Evolutionary conservation across 495 filamentous ascomycete genomes (phyloP), one percentile per base, ranked within the genome.

Genomic region (Jackrogersella minutella): DNA sequence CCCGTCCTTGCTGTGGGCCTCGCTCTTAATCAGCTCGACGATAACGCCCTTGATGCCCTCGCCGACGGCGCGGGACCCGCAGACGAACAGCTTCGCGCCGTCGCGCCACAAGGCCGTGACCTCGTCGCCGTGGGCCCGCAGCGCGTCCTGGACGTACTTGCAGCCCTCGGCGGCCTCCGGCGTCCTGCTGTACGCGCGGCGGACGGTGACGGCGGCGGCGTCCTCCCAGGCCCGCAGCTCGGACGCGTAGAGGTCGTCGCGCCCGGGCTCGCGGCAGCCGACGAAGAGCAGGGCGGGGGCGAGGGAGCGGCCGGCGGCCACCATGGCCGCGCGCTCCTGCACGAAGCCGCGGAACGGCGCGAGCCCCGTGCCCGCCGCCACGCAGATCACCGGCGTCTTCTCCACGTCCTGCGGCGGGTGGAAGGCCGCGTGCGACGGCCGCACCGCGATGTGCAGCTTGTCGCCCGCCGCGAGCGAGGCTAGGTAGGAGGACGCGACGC

Each of bases 331-430:
- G 8, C 89, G 86, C 60, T 92, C 88, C 73, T 91, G 85, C 9
- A 90, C 62, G 70, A 92, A 91, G 5, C 87, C 88, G 0, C 87
- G 82, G 81, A 92, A 91, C 0, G 89, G 89, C 0, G 88, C 88
- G 8, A 92, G 72, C 0, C 89, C 68, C 46, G 87, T 26, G 73
- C 88, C 51, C 0, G 80, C 77, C 3, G 79, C 85, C 33, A 90
- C 78, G 82, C 88, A 87, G 60, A 91, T 86, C 63, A 92, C 77
- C 0, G 91, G 91, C 0, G 84, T 87, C 36, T 78, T 83, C 43
- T 82, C 81, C 2, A 84, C 73, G 66, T 88, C 85, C 4, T 73
- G 58, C 0, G 90, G 90, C 0, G 90, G 84, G 55, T 88, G 88
- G 82, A 94, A 94, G 17, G 83, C 80, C 0, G 82, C 76, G 67